Evolutionary conservation across 805 yeast species (phyloP).

Genomic region (Danielia reshetovae): DNA sequence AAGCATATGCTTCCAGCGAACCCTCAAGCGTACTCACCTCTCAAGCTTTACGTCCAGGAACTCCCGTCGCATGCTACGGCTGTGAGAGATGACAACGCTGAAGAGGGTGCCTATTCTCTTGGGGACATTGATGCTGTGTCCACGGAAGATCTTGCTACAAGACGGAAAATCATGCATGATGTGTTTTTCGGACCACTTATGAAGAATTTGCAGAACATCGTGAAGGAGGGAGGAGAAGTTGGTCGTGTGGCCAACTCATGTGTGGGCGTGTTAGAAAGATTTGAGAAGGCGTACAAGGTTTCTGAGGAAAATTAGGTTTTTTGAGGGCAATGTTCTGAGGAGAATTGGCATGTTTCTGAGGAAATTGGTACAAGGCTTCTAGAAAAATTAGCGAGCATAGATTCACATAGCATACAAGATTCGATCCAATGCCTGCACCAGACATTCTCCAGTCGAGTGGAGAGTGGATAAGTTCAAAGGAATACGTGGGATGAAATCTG

Average conservation of each 20-base stretch:
- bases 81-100: conserved; percentile 11
- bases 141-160: conserved; percentile 58
- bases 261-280: conserved; percentile 12
- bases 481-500: too few relatives aligned
- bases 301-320: too few relatives aligned
- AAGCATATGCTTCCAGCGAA: conserved; percentile 48
- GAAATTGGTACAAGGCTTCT: too few relatives aligned
- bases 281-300: conserved; percentile 5
- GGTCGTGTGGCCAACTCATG: conserved; percentile 47
- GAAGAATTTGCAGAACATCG: conserved; percentile 46
- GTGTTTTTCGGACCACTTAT: conserved; percentile 47
- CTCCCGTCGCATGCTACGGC: conserved; percentile 16
- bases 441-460: too few relatives aligned
- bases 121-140: conserved; percentile 42
- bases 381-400: too few relatives aligned
- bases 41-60: conserved; percentile 54
- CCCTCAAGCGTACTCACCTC: conserved; percentile 61
- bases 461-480: too few relatives aligned
- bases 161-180: conserved; percentile 51
- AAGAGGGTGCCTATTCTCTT: conserved; percentile 24
- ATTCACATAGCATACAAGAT: too few relatives aligned
- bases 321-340: too few relatives aligned
- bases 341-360: too few relatives aligned
- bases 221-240: conserved; percentile 71
- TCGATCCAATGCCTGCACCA: too few relatives aligned